Evolutionary conservation across 331 rosid genomes (phyloP).

Genomic region (Phaseolus coccineus): DNA sequence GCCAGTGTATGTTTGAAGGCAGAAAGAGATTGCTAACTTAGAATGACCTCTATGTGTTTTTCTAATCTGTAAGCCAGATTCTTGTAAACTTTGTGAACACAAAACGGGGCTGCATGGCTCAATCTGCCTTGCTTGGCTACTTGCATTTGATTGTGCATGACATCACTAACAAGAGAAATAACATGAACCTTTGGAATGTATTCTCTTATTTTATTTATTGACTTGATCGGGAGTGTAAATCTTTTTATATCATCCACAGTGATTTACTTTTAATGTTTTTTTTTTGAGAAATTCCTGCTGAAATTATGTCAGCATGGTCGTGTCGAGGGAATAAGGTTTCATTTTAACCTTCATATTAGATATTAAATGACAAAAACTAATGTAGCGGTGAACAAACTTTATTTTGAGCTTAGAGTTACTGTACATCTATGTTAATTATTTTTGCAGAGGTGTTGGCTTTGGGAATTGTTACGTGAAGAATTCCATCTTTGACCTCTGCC

Average conservation of each 20-base stretch:
- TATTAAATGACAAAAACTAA: constrained; percentile 17
- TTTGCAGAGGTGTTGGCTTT: constrained; percentile 34
- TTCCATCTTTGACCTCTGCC: constrained; percentile 47
- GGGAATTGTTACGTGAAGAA: constrained; percentile 47
- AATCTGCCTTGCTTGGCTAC: constrained; percentile 17
- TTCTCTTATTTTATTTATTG: constrained; percentile 22
- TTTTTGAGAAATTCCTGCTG: not conserved
- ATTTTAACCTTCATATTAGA: not conserved
- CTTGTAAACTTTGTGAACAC: constrained; percentile 28
- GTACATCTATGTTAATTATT: constrained; percentile 42
- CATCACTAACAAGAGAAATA: constrained; percentile 30
- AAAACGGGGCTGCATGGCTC: constrained; percentile 8
- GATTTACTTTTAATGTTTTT: not conserved
- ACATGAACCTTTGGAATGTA: not conserved
- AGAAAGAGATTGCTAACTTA: constrained; percentile 19
- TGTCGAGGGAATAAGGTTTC: not conserved
- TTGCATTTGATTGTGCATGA: constrained; percentile 33
- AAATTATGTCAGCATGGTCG: constrained; percentile 6
- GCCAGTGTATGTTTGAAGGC: constrained; percentile 22
- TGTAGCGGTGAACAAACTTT: constrained; percentile 4
- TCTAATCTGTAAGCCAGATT: constrained; percentile 28
- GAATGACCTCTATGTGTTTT: constrained; percentile 8
- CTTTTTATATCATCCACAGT: not conserved
- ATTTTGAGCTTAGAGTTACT: constrained; percentile 10
- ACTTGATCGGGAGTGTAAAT: constrained; percentile 29